phyloP scores from a whole-genome alignment of 1,284 basidiomycete species.

The Schizophyllum amplum region DNA sequence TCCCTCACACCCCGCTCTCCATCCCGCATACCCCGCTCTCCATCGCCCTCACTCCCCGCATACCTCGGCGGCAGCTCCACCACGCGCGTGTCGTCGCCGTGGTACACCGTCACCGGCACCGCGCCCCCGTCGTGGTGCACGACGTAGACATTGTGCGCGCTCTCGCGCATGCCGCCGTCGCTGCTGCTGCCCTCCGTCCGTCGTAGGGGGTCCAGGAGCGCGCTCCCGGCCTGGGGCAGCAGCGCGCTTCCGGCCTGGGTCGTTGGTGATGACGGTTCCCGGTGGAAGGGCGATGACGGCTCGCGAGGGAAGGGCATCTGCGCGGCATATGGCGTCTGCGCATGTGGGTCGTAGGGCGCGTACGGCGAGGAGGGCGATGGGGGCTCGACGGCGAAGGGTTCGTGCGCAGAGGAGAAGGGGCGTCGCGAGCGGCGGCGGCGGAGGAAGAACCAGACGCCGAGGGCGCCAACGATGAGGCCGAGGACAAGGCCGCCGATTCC shows the following conservation, averaged over 20 bases:
- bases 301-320: too few relatives aligned
- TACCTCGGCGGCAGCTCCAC: conserved; percentile 52
- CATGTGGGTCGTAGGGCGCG: too few relatives aligned
- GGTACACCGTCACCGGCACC: conserved; percentile 49
- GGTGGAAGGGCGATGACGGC: too few relatives aligned
- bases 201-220: not conserved
- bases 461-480: conserved; percentile 31
- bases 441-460: conserved; percentile 23
- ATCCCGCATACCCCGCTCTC: not conserved
- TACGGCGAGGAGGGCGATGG: not conserved
- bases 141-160: conserved; percentile 40
- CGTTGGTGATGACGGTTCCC: too few relatives aligned
- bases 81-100: conserved; percentile 43
- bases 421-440: conserved; percentile 19
- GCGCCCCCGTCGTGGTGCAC: conserved; percentile 52
- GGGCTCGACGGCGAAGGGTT: not conserved
- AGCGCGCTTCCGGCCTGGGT: too few relatives aligned
- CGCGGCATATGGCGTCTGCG: too few relatives aligned
- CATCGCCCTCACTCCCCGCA: conserved; percentile 6
- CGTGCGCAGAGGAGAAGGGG: not conserved
- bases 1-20: too few relatives aligned
- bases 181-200: not conserved
- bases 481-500: conserved; percentile 35
- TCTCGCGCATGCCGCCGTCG: not conserved
- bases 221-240: not conserved